These are phyloP conservation scores for Apiotrichum gamsii DNA, from an alignment of 1,284 basidiomycete genomes.

Conservation along the genomic window DNA sequence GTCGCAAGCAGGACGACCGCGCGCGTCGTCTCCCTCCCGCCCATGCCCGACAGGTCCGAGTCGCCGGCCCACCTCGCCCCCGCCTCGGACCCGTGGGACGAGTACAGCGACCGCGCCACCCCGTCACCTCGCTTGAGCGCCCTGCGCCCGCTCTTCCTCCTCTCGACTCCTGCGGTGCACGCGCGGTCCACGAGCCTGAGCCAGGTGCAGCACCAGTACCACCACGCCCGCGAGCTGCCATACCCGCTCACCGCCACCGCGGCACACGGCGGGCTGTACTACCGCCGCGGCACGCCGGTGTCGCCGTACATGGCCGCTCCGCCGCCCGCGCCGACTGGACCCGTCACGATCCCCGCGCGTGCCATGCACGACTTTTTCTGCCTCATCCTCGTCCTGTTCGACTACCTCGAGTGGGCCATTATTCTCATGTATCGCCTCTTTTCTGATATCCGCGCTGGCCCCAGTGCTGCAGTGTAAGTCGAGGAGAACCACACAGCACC, in stretches of 20 bases:
- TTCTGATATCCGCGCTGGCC: constrained; percentile 27
- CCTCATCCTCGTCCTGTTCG: constrained; percentile 21
- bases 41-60: background rate
- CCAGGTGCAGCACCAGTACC: background rate
- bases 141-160: constrained; percentile 12
- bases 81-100: constrained; percentile 15
- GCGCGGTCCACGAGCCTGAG: constrained; percentile 6
- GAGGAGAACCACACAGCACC: background rate
- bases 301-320: background rate
- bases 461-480: constrained; percentile 3
- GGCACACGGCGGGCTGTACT: background rate
- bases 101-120: constrained; percentile 17
- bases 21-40: too few relatives aligned
- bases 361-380: constrained; percentile 30
- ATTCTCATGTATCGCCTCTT: constrained; percentile 26
- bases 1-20: too few relatives aligned
- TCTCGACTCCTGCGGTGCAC: constrained; percentile 7
- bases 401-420: constrained; percentile 28
- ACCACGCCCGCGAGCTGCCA: too few relatives aligned
- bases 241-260: background rate
- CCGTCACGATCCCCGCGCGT: constrained; percentile 23
- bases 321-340: background rate
- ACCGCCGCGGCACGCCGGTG: constrained; percentile 3
- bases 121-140: constrained; percentile 12
- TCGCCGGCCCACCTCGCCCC: constrained; percentile 3